Evolutionary conservation across 1,139 yeast species (phyloP).

Genomic region (Nakaseomyces delphensis): DNA sequence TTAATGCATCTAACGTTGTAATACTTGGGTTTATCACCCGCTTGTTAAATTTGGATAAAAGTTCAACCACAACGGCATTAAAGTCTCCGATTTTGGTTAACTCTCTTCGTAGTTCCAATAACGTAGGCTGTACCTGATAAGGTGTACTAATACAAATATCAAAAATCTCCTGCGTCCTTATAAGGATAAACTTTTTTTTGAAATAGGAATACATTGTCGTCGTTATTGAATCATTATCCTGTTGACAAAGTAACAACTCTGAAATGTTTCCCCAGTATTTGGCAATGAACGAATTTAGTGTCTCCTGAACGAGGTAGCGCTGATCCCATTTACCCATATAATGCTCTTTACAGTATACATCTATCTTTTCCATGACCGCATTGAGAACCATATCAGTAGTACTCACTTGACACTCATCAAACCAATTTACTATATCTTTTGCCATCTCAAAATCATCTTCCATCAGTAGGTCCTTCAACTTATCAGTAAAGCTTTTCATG

Average conservation of each 20-base stretch:
- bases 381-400: constrained; percentile 34
- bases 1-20: constrained; percentile 65
- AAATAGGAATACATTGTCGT: constrained; percentile 25
- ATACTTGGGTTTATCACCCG: constrained; percentile 72
- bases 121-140: constrained; percentile 52
- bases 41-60: constrained; percentile 43
- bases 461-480: constrained; percentile 14
- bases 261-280: constrained; percentile 21
- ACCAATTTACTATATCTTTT: constrained; percentile 21
- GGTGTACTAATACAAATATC: constrained; percentile 46
- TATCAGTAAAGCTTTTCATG: constrained; percentile 11
- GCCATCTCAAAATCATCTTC: constrained; percentile 27
- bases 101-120: constrained; percentile 53
- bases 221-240: constrained; percentile 31
- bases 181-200: constrained; percentile 27
- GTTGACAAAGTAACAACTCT: constrained; percentile 18
- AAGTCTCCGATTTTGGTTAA: constrained; percentile 26
- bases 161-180: constrained; percentile 57
- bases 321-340: constrained; percentile 39
- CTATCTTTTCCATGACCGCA: constrained; percentile 38
- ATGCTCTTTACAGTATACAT: constrained; percentile 31
- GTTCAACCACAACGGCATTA: constrained; percentile 36
- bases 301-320: constrained; percentile 33
- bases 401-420: constrained; percentile 16
- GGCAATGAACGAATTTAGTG: constrained; percentile 24